Evolutionary conservation across 495 filamentous ascomycete genomes (phyloP), one percentile per base, ranked within the genome.

Genomic region (Trichoderma orchidacearum): DNA sequence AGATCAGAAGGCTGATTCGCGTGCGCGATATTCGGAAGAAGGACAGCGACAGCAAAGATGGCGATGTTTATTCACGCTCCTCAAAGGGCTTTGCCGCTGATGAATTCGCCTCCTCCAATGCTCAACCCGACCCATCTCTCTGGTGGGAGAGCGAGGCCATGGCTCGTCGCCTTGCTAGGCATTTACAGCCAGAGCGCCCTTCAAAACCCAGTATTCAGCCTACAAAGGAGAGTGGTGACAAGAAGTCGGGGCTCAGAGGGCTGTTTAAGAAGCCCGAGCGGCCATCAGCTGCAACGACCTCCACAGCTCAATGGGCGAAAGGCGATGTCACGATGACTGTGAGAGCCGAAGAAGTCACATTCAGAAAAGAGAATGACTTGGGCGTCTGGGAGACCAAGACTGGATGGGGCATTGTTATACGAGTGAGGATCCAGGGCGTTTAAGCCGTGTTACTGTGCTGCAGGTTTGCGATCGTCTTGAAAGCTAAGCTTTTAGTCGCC

Each of bases 361-460:
- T 82, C 58, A 61, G 77, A 21, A 65, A 61, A 41, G 73, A 78
- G 66, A 82, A 79, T 57, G 70, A 72, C 3, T 66, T 80, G 57
- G 79, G 79, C 0, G 59, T 82, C 9, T 75, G 70, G 62, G 77
- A 79, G 58, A 78, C 72, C n/a, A 54, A 63, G 57, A 68, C 60
- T 0, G 79, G 79, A 0, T 79, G 69, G 62, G 75, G 69, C 12
- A 65, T 80, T 62, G 70, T 81, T 28, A 36, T 75, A 9, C 58
- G 62, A 18, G 64, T 80, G 2, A 61, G 59, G 5, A 41, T 41
- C 21, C n/a, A n/a, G 17, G 34, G 17, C 3, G 34, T 11, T 36
- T n/a, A 15, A 36, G 17, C 21, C 8, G 8, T 12, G 18, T 27
- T 9, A 25, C 21, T 28, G 62, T 76, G 2, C 56, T 38, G 38